Evolutionary conservation across 306 rosid species (phyloP), one percentile per base, ranked within the genome.

Genomic region (Benincasa hispida): DNA sequence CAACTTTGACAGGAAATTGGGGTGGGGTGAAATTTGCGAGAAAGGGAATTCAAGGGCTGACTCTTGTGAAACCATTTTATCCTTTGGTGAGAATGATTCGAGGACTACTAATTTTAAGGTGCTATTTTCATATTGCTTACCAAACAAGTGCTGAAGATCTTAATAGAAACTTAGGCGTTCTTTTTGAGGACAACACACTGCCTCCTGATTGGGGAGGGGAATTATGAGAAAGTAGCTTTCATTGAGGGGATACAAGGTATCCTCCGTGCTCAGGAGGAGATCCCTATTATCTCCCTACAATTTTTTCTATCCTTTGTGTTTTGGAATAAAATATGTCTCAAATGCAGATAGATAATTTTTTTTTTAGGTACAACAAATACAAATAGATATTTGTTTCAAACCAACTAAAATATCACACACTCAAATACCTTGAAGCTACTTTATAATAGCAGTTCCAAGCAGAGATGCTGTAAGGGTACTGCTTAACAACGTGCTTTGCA

Each of bases 361-460:
- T 5, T n/a, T 57, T 57, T 57, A 41, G 30, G 48, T 19, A 67
- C 47, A 37, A 63, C 72, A 69, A 11, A 42, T 42, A 34, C 11
- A 11, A 13, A 50, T 28, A 8, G 45, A 50, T 35, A 39, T 4
- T 8, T 50, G 61, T 32, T 73, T n/a, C 28, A 76, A 61, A 28
- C 25, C 24, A 58, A 18, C 18, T 39, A 39, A 59, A 66, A 59
- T 37, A 76, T 56, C 60, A 67, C 75, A 50, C 59, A 7, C 22
- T 28, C 22, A 15, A 14, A 15, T 80, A 92, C 96, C 97, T 88
- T 22, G 93, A 89, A 75, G 86, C 89, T 76, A 94, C 98, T 89
- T 89, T 91, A 90, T 90, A 87, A 81, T 93, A 93, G 89, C 97
- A 94, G 81, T 94, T 94, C 98, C 96, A 94, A 82, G 96, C 91